phyloP scores from a whole-genome alignment of 768 basidiomycete species.

The Amyloporia xantha region DNA sequence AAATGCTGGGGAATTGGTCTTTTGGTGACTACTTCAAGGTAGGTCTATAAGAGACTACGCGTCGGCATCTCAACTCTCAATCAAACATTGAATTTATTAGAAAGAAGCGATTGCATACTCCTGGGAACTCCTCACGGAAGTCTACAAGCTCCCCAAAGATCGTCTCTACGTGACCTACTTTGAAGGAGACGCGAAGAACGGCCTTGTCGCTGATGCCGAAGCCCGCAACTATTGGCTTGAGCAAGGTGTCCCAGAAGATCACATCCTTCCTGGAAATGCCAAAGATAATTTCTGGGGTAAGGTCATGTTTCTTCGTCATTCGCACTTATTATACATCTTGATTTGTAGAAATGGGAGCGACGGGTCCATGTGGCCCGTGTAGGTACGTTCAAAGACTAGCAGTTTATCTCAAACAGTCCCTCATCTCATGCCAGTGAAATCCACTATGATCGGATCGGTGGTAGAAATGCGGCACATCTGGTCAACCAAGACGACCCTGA shows the following conservation, averaged over 20 bases:
- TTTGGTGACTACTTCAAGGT: constrained; percentile 99
- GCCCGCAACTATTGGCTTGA: constrained; percentile 83
- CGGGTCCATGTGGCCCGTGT: constrained; percentile 97
- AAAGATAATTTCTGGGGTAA: constrained; percentile 99
- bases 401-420: not conserved
- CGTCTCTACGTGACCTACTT: constrained; percentile 97
- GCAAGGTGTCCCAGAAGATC: constrained; percentile 84
- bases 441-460: constrained; percentile 96
- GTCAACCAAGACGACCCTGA: constrained; percentile 97
- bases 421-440: constrained; percentile 62
- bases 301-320: constrained; percentile 19
- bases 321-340: not conserved
- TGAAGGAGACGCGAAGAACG: constrained; percentile 83
- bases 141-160: constrained; percentile 85
- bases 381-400: constrained; percentile 42
- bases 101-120: constrained; percentile 90
- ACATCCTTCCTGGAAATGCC: constrained; percentile 88
- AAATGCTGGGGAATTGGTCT: constrained; percentile 99
- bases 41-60: constrained; percentile 1
- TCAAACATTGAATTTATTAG: constrained; percentile 32
- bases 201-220: constrained; percentile 83
- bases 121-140: constrained; percentile 88
- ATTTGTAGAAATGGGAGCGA: constrained; percentile 93
- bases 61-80: not conserved
- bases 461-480: constrained; percentile 86